Evolutionary conservation across 495 filamentous ascomycete genomes (phyloP), one percentile per base, ranked within the genome.

Genomic region (Trichoderma reesei): DNA sequence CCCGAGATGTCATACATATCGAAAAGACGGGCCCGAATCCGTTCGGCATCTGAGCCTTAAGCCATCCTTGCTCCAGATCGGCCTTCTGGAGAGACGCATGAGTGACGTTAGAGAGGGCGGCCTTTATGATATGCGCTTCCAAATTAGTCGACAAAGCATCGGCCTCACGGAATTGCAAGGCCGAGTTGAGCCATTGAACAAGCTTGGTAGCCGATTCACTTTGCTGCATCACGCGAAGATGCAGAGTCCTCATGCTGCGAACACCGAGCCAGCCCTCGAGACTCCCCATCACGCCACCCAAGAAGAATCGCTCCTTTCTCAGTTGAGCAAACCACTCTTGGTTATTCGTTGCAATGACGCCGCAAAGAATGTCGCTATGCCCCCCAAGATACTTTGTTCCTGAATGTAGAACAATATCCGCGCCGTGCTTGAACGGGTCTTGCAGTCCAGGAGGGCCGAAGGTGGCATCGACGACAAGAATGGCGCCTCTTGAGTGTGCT

Each of bases 351-450:
- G 83, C 88, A 20, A 97, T 77, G 18, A 95, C 87, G 11, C 94
- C 94, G 68, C 88, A 90, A 0, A 98, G 83, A 74, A 97, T 77
- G 75, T 98, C 94, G 66, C 84, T 88, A 75, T 98, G 94, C 0
- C 94, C 94, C 18, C 94, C 94, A 64, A 98, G 82, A 72, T 96
- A 98, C 79, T 98, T 98, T 9, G 92, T 94, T 11, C 90, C 94
- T 20, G 81, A 85, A 73, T 98, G 94, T 87, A 97, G 87, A 26
- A 96, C 84, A 1, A 90, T 73, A 73, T 97, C 92, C 3, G 87
- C 90, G 64, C 91, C 92, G 68, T 78, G 86, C 37, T 68, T 42
- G 71, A 96, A 95, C 1, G 94, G 94, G 68, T 96, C 90, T 72
- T 90, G 88, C 36, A 98, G 79, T 18, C 86, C 85, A 9, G 94